Evolutionary conservation across 305 asterid species (phyloP), one percentile per base, ranked within the genome.

Genomic region (Withania somnifera): DNA sequence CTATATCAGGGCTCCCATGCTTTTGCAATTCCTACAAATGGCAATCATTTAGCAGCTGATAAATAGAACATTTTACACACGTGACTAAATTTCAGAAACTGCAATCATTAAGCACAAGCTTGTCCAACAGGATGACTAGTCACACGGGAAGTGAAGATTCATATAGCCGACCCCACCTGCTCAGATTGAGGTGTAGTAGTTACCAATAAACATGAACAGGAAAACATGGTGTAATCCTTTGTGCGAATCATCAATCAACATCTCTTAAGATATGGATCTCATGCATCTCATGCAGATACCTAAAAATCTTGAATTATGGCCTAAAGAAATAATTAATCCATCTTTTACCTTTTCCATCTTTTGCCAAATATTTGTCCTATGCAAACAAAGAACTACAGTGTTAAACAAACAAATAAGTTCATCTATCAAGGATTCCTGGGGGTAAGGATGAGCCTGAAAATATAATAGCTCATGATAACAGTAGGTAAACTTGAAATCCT

Each of bases 1-100:
- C 93, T 83, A 97, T 97, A 77, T 92, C 98, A 38, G 99, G 95
- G 87, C 94, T 95, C 77, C 98, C 99, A 66, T 95, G 99, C 87
- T 97, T 94, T 90, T 93, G 98, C 79, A 97, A 87, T 86, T 95
- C 98, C 99, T 95, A 83, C 42, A 47, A 69, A 67, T 64, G 53
- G 51, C 54, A 81, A 58, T 17, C 26, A 57, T 14, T 53, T 20
- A 81, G 79, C 79, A 50, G 42, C 61, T 47, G 50, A 8, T n/a
- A 50, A 15, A 26, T 9, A 75, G 57, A 26, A 75, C 38, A 28
- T 75, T 26, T 10, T 50, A 75, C 17, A 17, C 17, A 17, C n/a
- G 15, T 3, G 17, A 50, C 42, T 26, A 30, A 42, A 71, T 7
- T 13, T 69, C 57, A 69, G 14, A 75, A 75, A 75, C 17, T 3